Percentiles rank a stretch among this genome's conserved stretches.
phyloP scores from a whole-genome alignment of 148 eudicot genomes.

The Silene uniflora region DNA sequence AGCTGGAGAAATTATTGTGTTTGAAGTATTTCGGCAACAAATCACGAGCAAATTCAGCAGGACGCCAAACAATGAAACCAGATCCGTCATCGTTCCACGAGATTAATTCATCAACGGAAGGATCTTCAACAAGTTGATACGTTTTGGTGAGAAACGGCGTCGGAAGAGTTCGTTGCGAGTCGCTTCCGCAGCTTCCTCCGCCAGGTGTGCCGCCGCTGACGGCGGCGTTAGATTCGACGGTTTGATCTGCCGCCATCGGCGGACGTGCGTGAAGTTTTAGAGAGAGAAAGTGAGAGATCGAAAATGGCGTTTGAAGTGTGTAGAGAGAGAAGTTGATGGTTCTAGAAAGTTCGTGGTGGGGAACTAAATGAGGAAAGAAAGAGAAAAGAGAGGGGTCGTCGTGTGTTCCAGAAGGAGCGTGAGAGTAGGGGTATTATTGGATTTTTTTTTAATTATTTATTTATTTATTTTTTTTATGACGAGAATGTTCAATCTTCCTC shows the following conservation, averaged over 20 bases:
- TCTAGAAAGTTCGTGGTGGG: constrained; percentile 43
- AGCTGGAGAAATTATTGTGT: constrained; percentile 89
- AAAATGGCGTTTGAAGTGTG: not conserved
- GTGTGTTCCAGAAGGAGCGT: constrained; percentile 7
- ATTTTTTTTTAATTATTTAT: no score
- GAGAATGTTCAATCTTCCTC: no score
- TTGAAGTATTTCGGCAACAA: constrained; percentile 77
- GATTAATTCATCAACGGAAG: constrained; percentile 49
- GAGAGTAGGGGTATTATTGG: not conserved
- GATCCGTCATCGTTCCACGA: constrained; percentile 87
- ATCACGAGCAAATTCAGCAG: constrained; percentile 84
- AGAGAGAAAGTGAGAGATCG: not conserved
- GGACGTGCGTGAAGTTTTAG: not conserved
- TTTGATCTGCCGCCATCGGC: constrained; percentile 45
- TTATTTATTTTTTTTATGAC: no score
- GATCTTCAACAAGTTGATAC: constrained; percentile 75
- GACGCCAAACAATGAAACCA: constrained; percentile 75
- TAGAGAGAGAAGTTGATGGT: constrained; percentile 10
- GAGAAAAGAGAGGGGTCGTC: not conserved
- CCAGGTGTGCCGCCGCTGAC: constrained; percentile 1
- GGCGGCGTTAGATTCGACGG: constrained; percentile 38
- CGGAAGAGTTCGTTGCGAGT: constrained; percentile 55
- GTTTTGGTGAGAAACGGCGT: constrained; percentile 85
- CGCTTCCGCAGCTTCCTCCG: constrained; percentile 19
- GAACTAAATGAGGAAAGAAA: constrained; percentile 12